A percentile compares a stretch with the other conserved stretches of the same genome.
These are phyloP conservation scores for Ophiostoma pallidulum DNA, from an alignment of 2,329 filamentous ascomycete genomes.

Conservation along the genomic window DNA sequence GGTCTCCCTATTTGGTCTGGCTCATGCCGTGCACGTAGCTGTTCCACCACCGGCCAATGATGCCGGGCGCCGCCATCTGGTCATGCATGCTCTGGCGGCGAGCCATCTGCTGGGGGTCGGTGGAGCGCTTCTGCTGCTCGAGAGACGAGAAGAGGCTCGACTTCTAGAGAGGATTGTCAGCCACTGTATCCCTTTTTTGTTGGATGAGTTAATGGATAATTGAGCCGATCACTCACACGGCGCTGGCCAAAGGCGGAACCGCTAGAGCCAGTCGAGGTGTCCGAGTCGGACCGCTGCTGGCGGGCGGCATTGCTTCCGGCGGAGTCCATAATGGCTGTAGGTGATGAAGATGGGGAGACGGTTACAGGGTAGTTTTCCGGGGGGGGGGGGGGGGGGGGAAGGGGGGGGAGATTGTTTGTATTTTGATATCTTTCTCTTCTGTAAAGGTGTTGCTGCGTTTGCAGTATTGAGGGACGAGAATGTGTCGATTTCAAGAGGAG, in stretches of 20 bases:
- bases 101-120: conserved; percentile 31
- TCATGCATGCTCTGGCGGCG: conserved; percentile 47
- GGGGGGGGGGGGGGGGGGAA: too few relatives aligned
- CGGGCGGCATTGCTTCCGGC: conserved; percentile 7
- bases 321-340: conserved; percentile 13
- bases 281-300: conserved; percentile 22
- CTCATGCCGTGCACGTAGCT: conserved; percentile 18
- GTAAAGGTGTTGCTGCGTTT: too few relatives aligned
- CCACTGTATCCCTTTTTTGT: too few relatives aligned
- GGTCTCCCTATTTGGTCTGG: not conserved
- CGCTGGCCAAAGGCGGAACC: conserved; percentile 10
- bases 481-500: too few relatives aligned
- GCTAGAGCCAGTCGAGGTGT: conserved; percentile 5
- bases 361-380: too few relatives aligned
- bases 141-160: conserved; percentile 42
- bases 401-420: too few relatives aligned
- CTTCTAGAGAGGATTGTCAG: conserved; percentile 12
- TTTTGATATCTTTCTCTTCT: too few relatives aligned
- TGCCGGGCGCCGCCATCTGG: conserved; percentile 38
- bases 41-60: conserved; percentile 48
- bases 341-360: not conserved
- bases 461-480: too few relatives aligned
- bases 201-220: too few relatives aligned
- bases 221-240: conserved; percentile 14
- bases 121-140: conserved; percentile 39